These are phyloP conservation scores for Trichoderma semiorbis DNA, from an alignment of 2,329 filamentous ascomycete genomes.

Conservation along the genomic window DNA sequence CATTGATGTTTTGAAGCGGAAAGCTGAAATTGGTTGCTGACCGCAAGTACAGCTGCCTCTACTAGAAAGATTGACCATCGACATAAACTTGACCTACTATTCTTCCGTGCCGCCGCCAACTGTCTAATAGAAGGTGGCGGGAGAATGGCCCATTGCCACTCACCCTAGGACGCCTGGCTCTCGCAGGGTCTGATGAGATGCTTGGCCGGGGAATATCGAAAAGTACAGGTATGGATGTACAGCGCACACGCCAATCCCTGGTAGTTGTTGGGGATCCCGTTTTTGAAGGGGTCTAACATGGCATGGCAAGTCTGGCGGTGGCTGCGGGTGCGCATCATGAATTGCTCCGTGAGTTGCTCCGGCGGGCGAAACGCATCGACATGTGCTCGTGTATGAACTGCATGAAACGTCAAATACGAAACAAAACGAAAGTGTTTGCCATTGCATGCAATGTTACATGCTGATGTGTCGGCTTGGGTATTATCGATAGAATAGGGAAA, in stretches of 20 bases:
- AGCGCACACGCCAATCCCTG: slow-evolving; percentile 10
- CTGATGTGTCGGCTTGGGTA: background rate
- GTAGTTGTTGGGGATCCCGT: background rate
- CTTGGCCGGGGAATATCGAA: slow-evolving; percentile 16
- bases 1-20: background rate
- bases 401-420: background rate
- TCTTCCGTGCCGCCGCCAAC: background rate
- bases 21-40: background rate
- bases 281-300: background rate
- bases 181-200: slow-evolving; percentile 6
- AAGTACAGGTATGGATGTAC: background rate
- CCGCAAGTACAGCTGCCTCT: background rate
- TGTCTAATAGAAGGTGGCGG: background rate
- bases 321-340: background rate
- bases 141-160: background rate
- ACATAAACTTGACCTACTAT: background rate
- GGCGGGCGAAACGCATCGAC: background rate
- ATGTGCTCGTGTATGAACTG: background rate
- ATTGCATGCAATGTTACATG: background rate
- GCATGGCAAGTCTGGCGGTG: background rate
- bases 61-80: background rate
- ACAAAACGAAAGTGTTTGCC: background rate
- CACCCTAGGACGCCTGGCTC: background rate
- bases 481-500: background rate
- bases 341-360: background rate